Percentiles rank a stretch among this genome's conserved stretches.
Conservation (phyloP, 139 green algal species). For the Raphidocelis subcapitata region DNA sequence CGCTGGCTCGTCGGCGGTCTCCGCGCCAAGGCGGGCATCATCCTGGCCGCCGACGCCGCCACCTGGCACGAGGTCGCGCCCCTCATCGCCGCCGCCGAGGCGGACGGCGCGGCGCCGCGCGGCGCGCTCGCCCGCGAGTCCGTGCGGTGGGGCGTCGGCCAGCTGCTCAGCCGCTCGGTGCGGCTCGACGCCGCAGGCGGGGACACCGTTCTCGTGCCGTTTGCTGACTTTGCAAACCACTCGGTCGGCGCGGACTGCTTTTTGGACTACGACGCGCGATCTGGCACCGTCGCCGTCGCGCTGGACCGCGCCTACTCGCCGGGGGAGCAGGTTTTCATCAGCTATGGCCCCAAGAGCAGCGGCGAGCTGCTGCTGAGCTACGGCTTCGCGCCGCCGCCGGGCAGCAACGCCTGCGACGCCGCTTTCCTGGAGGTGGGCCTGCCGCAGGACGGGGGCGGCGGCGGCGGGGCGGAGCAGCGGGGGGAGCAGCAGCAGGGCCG, state of each 20-base stretch:
- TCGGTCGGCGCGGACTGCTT: slow-evolving; percentile 13
- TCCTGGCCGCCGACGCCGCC: slow-evolving; percentile 35
- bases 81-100: slow-evolving; percentile 25
- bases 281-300: slow-evolving; percentile 44
- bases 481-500: not conserved
- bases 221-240: slow-evolving; percentile 72
- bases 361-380: slow-evolving; percentile 69
- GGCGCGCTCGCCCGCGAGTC: slow-evolving; percentile 27
- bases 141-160: slow-evolving; percentile 50
- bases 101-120: slow-evolving; percentile 7
- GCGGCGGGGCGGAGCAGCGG: not conserved
- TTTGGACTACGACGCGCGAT: slow-evolving; percentile 36
- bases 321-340: slow-evolving; percentile 53
- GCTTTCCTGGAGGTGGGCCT: slow-evolving; percentile 33
- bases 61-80: slow-evolving; percentile 43
- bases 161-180: slow-evolving; percentile 67
- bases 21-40: slow-evolving; percentile 27
- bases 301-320: slow-evolving; percentile 45
- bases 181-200: slow-evolving; percentile 36
- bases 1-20: slow-evolving; percentile 26
- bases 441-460: not conserved
- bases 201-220: slow-evolving; percentile 58
- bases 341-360: slow-evolving; percentile 57
- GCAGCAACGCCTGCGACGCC: slow-evolving; percentile 58
- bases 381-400: slow-evolving; percentile 54